Conservation (phyloP, 1,284 basidiomycete genomes). For the Tremellales sp. region DNA sequence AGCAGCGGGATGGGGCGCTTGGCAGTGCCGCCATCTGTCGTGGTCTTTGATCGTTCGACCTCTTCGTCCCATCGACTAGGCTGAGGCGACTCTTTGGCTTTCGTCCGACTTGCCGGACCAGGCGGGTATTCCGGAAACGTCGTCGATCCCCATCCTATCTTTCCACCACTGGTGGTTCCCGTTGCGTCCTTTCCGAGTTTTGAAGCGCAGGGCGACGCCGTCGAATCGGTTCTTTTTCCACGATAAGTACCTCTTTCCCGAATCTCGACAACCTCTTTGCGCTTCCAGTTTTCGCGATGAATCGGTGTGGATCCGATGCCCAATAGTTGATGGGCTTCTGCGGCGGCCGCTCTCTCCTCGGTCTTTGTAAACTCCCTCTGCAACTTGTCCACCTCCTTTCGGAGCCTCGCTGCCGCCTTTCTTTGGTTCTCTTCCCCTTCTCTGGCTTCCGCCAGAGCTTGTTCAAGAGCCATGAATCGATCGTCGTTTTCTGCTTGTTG, state of each 20-base stretch:
- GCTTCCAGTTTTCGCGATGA: neutral
- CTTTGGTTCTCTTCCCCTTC: conserved; percentile 38
- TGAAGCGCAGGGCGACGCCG: neutral
- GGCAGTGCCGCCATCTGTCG: neutral
- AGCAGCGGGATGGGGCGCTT: neutral
- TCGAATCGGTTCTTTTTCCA: neutral
- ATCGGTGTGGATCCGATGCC: neutral
- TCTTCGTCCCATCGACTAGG: neutral
- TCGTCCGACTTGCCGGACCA: too few species aligned
- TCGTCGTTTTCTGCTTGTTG: conserved; percentile 31
- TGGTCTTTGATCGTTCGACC: neutral
- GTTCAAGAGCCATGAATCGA: conserved; percentile 28
- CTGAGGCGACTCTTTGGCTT: neutral
- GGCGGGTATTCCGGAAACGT: conserved; percentile 26
- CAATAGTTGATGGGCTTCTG: conserved; percentile 1
- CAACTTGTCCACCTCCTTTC: conserved; percentile 33
- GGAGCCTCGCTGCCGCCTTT: conserved; percentile 32
- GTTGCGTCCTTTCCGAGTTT: neutral
- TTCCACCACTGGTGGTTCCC: conserved; percentile 1
- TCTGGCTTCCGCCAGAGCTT: conserved; percentile 34
- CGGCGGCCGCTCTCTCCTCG: conserved; percentile 15
- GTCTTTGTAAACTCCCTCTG: conserved; percentile 30
- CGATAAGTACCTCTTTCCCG: neutral
- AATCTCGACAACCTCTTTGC: neutral
- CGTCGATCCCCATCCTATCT: conserved; percentile 27